Conservation (phyloP, 2,329 filamentous ascomycete genomes). For the Fusarium anguioides region DNA sequence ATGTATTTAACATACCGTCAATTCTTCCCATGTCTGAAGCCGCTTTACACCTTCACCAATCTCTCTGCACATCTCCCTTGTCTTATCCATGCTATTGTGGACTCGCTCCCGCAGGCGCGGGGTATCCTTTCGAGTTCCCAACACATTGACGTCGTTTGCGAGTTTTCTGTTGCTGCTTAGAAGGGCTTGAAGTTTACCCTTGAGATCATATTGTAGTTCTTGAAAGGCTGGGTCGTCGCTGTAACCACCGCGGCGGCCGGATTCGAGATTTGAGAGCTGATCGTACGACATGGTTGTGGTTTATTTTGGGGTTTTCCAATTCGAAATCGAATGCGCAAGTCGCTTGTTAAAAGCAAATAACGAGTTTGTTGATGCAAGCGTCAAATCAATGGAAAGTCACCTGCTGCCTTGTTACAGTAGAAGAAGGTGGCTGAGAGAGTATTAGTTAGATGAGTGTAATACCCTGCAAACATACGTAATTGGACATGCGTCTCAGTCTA, state of each 20-base stretch:
- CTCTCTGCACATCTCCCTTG: constrained; percentile 86
- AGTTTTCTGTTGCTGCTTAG: constrained; percentile 89
- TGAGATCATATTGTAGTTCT: constrained; percentile 82
- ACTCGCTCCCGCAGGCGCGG: constrained; percentile 91
- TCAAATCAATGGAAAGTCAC: constrained; percentile 36
- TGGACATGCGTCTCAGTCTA: constrained; percentile 15
- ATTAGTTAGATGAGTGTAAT: constrained; percentile 13
- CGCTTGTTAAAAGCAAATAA: background rate
- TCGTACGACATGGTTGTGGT: constrained; percentile 83
- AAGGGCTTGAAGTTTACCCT: constrained; percentile 88
- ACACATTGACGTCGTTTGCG: constrained; percentile 82
- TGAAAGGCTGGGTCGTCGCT: constrained; percentile 94
- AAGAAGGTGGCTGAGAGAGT: constrained; percentile 41
- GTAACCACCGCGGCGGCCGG: constrained; percentile 81
- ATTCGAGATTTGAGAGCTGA: constrained; percentile 84
- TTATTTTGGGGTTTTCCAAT: background rate
- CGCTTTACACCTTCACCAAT: constrained; percentile 95
- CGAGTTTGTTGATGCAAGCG: constrained; percentile 20
- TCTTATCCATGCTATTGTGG: constrained; percentile 87
- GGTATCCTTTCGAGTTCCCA: constrained; percentile 92
- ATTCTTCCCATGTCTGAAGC: constrained; percentile 86
- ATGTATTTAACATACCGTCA: constrained; percentile 68
- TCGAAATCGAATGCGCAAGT: constrained; percentile 1
- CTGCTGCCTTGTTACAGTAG: constrained; percentile 43
- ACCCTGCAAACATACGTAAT: constrained; percentile 48